Percentiles rank a stretch among this genome's conserved stretches.
These are phyloP conservation scores for Penicillium hordei DNA, from an alignment of 2,329 filamentous ascomycete genomes.

Conservation along the genomic window DNA sequence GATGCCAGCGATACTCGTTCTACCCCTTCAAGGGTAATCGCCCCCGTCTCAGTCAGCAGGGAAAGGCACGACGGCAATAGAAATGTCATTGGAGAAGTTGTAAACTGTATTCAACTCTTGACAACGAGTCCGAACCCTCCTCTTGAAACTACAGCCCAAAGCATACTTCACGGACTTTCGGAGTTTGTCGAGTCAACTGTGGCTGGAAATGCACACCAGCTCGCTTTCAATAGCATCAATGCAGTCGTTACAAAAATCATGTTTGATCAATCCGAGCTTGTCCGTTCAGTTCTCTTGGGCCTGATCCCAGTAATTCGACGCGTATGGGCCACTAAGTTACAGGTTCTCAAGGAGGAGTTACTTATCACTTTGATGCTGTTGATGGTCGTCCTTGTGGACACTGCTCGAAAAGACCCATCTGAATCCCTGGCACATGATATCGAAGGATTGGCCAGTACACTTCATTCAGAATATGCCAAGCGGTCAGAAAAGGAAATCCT, in stretches of 20 bases:
- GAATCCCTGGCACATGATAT: conserved; percentile 49
- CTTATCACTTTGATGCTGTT: conserved; percentile 69
- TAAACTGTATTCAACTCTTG: conserved; percentile 66
- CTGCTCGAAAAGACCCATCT: conserved; percentile 35
- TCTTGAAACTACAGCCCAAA: conserved; percentile 55
- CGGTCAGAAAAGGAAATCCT: conserved; percentile 70
- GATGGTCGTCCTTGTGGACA: conserved; percentile 58
- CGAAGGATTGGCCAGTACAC: conserved; percentile 64
- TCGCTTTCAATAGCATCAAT: conserved; percentile 76
- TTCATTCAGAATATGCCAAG: conserved; percentile 77
- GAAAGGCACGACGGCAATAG: conserved; percentile 32
- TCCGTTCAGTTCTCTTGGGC: conserved; percentile 58
- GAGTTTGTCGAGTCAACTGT: conserved; percentile 60
- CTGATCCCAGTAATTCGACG: conserved; percentile 70
- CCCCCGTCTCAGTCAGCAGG: conserved; percentile 27
- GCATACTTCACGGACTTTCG: conserved; percentile 58
- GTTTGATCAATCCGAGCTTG: conserved; percentile 66
- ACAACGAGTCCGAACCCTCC: conserved; percentile 67
- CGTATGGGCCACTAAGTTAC: conserved; percentile 70
- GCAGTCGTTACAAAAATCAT: conserved; percentile 64
- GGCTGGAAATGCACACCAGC: conserved; percentile 64
- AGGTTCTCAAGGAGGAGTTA: conserved; percentile 72
- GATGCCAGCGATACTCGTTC: conserved; percentile 29
- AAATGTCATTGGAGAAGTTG: conserved; percentile 52
- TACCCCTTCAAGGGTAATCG: conserved; percentile 33